Evolutionary conservation across 768 basidiomycete genomes (phyloP).

Genomic region (Naganishia onofrii): DNA sequence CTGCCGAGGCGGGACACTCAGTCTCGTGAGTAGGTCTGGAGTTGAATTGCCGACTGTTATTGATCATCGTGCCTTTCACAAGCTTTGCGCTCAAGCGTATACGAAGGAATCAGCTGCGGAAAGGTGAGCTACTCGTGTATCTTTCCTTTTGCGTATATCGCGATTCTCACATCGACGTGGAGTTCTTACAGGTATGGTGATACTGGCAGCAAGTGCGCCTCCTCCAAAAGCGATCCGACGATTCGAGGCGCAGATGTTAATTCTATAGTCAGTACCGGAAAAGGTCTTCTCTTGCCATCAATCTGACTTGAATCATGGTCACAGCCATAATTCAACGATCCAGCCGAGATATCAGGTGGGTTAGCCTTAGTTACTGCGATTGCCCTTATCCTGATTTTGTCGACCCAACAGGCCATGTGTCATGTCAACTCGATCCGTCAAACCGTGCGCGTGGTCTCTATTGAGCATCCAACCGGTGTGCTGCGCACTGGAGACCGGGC

Average conservation of each 20-base stretch:
- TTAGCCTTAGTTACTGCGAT: conserved; percentile 43
- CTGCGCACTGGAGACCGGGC: conserved; percentile 92
- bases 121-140: conserved; percentile 60
- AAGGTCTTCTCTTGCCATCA: background rate
- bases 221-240: conserved; percentile 75
- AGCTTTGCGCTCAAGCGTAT: conserved; percentile 83
- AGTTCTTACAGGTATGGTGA: conserved; percentile 60
- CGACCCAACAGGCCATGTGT: conserved; percentile 40
- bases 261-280: conserved; percentile 69
- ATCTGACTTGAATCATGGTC: background rate
- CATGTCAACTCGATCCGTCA: conserved; percentile 61
- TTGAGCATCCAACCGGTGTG: conserved; percentile 81
- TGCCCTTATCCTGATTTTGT: conserved; percentile 21
- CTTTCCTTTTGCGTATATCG: too few species aligned
- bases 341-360: conserved; percentile 92
- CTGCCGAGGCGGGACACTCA: conserved; percentile 92
- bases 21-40: conserved; percentile 59
- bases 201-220: conserved; percentile 73
- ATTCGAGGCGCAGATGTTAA: conserved; percentile 91
- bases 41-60: background rate
- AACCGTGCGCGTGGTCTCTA: conserved; percentile 79
- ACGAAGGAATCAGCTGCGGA: conserved; percentile 72
- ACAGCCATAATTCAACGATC: conserved; percentile 83
- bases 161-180: too few species aligned
- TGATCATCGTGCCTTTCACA: background rate